Evolutionary conservation across 2,329 filamentous ascomycete genomes (phyloP).

Genomic region (Beauveria bassiana): DNA sequence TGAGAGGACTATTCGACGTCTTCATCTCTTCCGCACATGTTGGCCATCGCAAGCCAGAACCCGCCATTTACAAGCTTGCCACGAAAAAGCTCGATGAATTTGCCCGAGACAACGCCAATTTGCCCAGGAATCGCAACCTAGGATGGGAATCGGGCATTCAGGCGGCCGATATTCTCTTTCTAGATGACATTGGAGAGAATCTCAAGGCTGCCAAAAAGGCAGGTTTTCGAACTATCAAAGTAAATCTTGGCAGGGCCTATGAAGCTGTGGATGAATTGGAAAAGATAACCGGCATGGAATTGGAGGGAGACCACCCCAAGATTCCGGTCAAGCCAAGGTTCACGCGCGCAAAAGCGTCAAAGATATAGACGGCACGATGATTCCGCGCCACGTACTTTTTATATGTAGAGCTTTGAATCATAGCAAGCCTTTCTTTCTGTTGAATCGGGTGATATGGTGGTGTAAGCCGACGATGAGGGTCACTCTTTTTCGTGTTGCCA

Average conservation of each 20-base stretch:
- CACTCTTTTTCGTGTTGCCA: too few relatives aligned
- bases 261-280: conserved; percentile 81
- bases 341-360: conserved; percentile 28
- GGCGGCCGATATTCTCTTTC: conserved; percentile 67
- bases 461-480: too few relatives aligned
- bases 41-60: conserved; percentile 80
- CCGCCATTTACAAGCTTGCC: conserved; percentile 69
- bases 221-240: conserved; percentile 80
- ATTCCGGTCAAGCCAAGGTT: conserved; percentile 35
- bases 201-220: conserved; percentile 67
- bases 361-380: conserved; percentile 27
- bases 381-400: too few relatives aligned
- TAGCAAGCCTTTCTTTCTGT: conserved; percentile 5
- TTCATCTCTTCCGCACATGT: conserved; percentile 83
- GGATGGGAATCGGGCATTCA: conserved; percentile 45
- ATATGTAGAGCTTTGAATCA: conserved; percentile 6
- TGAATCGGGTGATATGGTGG: background rate
- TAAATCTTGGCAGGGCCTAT: conserved; percentile 66
- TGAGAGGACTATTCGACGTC: conserved; percentile 69
- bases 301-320: conserved; percentile 49
- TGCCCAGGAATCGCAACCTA: conserved; percentile 27
- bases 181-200: conserved; percentile 94
- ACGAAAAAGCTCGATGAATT: conserved; percentile 58
- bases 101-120: conserved; percentile 42
- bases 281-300: conserved; percentile 57